phyloP scores from a whole-genome alignment of 2,329 filamentous ascomycete species.

The Parastagonospora avenae region DNA sequence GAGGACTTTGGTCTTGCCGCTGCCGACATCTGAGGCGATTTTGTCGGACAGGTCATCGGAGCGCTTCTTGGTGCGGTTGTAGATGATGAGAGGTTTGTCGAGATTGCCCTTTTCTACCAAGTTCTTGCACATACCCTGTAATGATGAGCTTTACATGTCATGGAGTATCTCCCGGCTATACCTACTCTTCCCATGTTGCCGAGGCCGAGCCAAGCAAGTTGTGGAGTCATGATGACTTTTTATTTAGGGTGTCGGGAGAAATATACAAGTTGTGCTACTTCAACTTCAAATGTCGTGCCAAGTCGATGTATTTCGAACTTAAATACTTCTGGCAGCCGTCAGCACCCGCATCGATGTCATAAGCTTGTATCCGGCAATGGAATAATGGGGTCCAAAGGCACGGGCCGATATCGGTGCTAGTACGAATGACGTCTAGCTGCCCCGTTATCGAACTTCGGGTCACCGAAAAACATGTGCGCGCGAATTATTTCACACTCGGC shows the following conservation, averaged over 20 bases:
- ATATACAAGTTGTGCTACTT: background rate
- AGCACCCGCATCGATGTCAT: background rate
- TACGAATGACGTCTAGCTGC: constrained; percentile 18
- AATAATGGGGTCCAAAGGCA: background rate
- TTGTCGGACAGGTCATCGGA: constrained; percentile 66
- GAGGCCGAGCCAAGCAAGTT: constrained; percentile 78
- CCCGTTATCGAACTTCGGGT: background rate
- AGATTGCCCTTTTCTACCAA: constrained; percentile 77
- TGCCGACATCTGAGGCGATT: constrained; percentile 64
- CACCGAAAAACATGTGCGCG: constrained; percentile 3
- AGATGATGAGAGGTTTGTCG: constrained; percentile 73
- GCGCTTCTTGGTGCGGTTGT: constrained; percentile 75
- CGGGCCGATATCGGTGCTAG: constrained; percentile 20
- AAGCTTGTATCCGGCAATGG: background rate
- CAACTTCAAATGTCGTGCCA: background rate
- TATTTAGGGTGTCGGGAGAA: background rate
- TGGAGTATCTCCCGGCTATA: too few relatives aligned
- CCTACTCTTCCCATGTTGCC: constrained; percentile 85
- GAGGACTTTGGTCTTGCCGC: constrained; percentile 67
- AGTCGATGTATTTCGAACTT: background rate
- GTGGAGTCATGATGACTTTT: constrained; percentile 48
- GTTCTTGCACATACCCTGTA: constrained; percentile 82
- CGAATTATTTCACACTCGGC: constrained; percentile 6
- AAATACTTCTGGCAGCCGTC: background rate
- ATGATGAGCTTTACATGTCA: constrained; percentile 6